A percentile compares a stretch with the other conserved stretches of the same genome.
phyloP scores from a whole-genome alignment of 345 rosid genomes.

The Eucalyptus tenuipes region DNA sequence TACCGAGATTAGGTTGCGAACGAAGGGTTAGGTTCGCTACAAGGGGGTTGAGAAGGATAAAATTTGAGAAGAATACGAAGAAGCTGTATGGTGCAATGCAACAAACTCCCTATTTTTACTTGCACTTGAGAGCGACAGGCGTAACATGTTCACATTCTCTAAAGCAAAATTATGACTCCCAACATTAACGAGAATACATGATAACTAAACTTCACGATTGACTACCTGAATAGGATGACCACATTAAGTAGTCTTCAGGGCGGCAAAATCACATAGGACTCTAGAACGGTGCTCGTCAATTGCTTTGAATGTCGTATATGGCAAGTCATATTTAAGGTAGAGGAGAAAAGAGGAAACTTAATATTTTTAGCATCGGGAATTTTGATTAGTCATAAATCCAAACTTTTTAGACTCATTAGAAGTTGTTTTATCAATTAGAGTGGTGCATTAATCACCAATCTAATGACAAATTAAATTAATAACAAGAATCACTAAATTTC shows the following conservation, averaged over 20 bases:
- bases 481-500: neutral
- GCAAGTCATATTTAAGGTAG: neutral
- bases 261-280: neutral
- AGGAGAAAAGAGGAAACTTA: neutral
- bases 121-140: neutral
- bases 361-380: neutral
- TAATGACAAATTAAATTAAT: neutral
- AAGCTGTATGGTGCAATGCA: accelerated
- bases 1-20: too few relatives aligned
- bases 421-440: neutral
- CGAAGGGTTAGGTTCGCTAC: too few relatives aligned
- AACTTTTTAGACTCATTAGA: neutral
- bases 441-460: neutral
- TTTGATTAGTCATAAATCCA: neutral
- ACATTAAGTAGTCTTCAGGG: neutral
- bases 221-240: neutral
- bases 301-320: neutral
- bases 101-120: too few relatives aligned
- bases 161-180: neutral
- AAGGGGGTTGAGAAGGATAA: too few relatives aligned
- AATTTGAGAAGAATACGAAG: too few relatives aligned
- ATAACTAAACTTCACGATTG: too few relatives aligned
- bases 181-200: neutral
- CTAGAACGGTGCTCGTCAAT: accelerated
- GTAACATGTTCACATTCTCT: neutral